Conservation (phyloP, 176 grass and related monocot genomes). For the Cymbopogon citratus region DNA sequence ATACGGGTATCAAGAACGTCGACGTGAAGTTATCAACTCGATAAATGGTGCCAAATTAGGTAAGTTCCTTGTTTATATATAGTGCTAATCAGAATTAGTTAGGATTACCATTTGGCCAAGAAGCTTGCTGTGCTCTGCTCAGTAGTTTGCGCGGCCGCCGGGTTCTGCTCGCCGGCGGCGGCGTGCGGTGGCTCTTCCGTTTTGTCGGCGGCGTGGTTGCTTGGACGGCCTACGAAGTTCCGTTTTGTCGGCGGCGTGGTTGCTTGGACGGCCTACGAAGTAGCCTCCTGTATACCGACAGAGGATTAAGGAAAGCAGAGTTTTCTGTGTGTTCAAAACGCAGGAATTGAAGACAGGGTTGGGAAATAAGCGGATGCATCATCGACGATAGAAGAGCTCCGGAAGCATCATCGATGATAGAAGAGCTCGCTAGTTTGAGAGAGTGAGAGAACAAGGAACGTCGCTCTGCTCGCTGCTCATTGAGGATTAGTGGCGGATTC, state of each 20-base stretch:
- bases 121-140: neutral
- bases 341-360: neutral
- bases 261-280: constrained; percentile 23
- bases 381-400: neutral
- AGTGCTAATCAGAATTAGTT: too few relatives aligned
- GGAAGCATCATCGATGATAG: neutral
- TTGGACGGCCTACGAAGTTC: too few relatives aligned
- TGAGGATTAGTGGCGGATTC: too few relatives aligned
- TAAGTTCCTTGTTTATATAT: neutral
- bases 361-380: too few relatives aligned
- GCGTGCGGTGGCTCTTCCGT: neutral
- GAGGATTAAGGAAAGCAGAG: too few relatives aligned
- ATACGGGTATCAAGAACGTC: neutral
- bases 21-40: neutral
- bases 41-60: neutral
- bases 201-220: neutral
- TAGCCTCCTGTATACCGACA: neutral
- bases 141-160: neutral
- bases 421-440: neutral
- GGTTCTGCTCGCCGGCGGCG: neutral
- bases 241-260: neutral
- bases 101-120: constrained; percentile 25
- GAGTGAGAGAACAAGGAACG: constrained; percentile 10
- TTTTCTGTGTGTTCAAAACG: too few relatives aligned
- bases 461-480: neutral